Conservation (phyloP, 768 basidiomycete species). For the Lentinula aciculospora region DNA sequence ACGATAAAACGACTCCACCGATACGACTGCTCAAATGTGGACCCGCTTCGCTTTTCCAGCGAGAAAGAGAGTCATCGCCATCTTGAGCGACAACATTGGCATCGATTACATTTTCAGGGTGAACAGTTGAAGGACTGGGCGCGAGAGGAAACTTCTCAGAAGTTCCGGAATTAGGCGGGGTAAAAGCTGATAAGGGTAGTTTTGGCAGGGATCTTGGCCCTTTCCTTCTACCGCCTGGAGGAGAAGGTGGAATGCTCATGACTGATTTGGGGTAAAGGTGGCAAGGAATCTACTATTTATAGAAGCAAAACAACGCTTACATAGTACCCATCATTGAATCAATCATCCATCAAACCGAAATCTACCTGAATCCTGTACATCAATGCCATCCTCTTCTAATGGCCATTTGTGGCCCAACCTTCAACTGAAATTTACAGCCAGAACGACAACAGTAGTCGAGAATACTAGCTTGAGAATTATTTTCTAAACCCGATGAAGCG, state of each 20-base stretch:
- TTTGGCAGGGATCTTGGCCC: slow-evolving; percentile 61
- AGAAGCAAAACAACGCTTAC: neutral
- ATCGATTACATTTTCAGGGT: slow-evolving; percentile 63
- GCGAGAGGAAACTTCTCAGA: slow-evolving; percentile 64
- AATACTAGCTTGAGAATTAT: too few relatives aligned
- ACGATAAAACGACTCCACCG: slow-evolving; percentile 51
- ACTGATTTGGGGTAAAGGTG: neutral
- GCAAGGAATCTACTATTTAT: neutral
- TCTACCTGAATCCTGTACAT: too few relatives aligned
- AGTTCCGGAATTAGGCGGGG: slow-evolving; percentile 59
- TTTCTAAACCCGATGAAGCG: too few relatives aligned
- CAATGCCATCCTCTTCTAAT: too few relatives aligned
- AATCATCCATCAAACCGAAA: neutral
- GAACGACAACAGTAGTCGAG: too few relatives aligned
- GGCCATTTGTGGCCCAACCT: too few relatives aligned
- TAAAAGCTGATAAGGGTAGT: slow-evolving; percentile 71
- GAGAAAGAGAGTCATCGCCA: slow-evolving; percentile 32
- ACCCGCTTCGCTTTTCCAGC: slow-evolving; percentile 51
- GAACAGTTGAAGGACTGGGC: slow-evolving; percentile 60
- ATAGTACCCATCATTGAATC: neutral
- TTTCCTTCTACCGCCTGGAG: slow-evolving; percentile 44
- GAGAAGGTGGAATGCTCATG: slow-evolving; percentile 27
- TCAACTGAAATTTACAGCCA: too few relatives aligned
- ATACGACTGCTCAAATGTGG: slow-evolving; percentile 37
- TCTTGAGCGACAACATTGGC: slow-evolving; percentile 49